A percentile compares a stretch with the other conserved stretches of the same genome.
Conservation (phyloP, 805 yeast genomes). For the Wickerhamomyces alni region DNA sequence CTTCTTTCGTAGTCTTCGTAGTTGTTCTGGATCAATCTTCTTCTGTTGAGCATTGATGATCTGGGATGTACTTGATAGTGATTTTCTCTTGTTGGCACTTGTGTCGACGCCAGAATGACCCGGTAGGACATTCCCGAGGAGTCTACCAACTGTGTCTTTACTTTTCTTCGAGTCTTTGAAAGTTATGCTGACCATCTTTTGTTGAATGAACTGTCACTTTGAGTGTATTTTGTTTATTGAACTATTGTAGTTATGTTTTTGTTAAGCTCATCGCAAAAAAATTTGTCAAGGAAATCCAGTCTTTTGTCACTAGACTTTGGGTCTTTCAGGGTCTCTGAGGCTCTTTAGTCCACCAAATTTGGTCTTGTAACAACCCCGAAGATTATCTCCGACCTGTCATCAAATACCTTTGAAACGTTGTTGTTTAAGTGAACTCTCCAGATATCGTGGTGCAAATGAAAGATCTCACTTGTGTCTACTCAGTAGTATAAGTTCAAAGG, state of each 20-base stretch:
- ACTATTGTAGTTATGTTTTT: neutral
- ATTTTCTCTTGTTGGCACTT: conserved; percentile 3
- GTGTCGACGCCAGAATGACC: conserved; percentile 23
- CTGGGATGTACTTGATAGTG: conserved; percentile 30
- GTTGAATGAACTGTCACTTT: no score
- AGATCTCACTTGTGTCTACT: no score
- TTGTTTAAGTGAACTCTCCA: no score
- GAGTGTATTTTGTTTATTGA: neutral
- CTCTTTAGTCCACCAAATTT: no score
- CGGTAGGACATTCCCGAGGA: conserved; percentile 32
- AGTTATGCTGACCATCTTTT: conserved; percentile 6
- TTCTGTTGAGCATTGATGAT: conserved; percentile 32
- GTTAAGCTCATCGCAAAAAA: neutral
- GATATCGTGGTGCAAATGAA: no score
- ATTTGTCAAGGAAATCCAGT: neutral
- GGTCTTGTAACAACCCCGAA: no score
- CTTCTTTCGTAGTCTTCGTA: conserved; percentile 28
- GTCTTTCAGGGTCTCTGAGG: no score
- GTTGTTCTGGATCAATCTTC: conserved; percentile 28
- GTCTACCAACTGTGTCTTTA: conserved; percentile 36
- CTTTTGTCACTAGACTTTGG: no score
- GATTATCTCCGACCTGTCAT: no score
- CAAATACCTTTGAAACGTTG: no score
- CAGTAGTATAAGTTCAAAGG: no score
- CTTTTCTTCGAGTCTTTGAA: conserved; percentile 4